Percentiles rank a stretch among this genome's conserved stretches.
Conservation (phyloP, 139 green algal genomes). For the Chlorokybus atmophyticus region DNA sequence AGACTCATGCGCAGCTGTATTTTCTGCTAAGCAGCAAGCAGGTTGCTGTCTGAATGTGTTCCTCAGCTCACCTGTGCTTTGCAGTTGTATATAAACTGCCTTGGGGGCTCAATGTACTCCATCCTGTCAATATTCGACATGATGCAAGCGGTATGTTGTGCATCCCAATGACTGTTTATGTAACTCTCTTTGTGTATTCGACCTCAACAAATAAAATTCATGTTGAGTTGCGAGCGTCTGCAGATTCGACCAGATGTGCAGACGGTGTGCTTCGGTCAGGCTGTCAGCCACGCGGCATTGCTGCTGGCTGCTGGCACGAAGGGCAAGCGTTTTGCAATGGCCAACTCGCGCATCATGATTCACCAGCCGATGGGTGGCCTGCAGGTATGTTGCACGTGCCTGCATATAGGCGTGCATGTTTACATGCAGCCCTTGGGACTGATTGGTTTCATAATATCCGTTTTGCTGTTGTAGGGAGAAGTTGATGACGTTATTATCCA, state of each 20-base stretch:
- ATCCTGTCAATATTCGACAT: slow-evolving; percentile 28
- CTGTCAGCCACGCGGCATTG: slow-evolving; percentile 15
- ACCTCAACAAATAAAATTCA: too few species aligned
- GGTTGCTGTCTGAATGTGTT: too few species aligned
- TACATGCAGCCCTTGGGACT: too few species aligned
- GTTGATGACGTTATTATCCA: slow-evolving; percentile 26
- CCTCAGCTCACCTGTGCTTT: too few species aligned
- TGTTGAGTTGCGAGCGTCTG: too few species aligned
- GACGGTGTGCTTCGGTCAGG: slow-evolving; percentile 22
- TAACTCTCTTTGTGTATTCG: too few species aligned
- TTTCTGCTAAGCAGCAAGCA: too few species aligned
- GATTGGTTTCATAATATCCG: too few species aligned
- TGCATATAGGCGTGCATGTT: too few species aligned
- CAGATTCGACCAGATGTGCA: slow-evolving; percentile 41
- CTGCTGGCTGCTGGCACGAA: slow-evolving; percentile 61
- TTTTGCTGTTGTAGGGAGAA: neutral
- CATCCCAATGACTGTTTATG: too few species aligned
- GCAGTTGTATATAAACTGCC: slow-evolving; percentile 87
- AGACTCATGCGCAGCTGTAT: too few species aligned
- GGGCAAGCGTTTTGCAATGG: slow-evolving; percentile 81
- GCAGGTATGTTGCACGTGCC: too few species aligned
- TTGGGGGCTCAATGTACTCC: slow-evolving; percentile 27
- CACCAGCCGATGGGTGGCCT: slow-evolving; percentile 68
- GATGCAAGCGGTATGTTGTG: slow-evolving; percentile 33
- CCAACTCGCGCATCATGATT: slow-evolving; percentile 46